Evolutionary conservation across 352 stramenopile species (phyloP).

Genomic region (Pythium brachiatum): DNA sequence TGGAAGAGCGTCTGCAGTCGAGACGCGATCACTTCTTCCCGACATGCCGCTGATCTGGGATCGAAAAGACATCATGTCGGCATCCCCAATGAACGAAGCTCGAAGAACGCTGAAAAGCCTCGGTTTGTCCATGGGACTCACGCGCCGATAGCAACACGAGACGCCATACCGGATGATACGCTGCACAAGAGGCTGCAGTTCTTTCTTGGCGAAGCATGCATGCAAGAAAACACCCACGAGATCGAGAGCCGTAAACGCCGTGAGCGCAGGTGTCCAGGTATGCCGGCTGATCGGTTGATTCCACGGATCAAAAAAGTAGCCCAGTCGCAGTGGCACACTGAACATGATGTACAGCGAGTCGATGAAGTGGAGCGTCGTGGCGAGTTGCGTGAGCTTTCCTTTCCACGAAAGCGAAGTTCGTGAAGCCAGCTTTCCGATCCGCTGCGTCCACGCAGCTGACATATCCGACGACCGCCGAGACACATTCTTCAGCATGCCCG

Average conservation of each 20-base stretch:
- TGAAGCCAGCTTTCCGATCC: background rate
- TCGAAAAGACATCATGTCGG: constrained; percentile 9
- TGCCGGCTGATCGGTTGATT: constrained; percentile 8
- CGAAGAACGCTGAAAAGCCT: constrained; percentile 16
- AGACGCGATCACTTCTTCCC: constrained; percentile 9
- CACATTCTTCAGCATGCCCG: background rate
- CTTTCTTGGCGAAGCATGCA: background rate
- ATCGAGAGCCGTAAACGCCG: constrained; percentile 30
- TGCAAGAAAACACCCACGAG: constrained; percentile 4
- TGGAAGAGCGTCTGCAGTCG: constrained; percentile 14
- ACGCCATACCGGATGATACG: background rate
- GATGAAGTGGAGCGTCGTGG: constrained; percentile 17
- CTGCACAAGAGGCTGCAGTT: constrained; percentile 4
- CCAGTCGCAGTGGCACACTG: constrained; percentile 31
- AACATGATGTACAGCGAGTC: constrained; percentile 34
- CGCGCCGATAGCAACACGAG: constrained; percentile 10
- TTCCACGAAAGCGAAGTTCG: background rate
- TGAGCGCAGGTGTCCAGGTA: constrained; percentile 26
- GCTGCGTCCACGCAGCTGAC: constrained; percentile 1
- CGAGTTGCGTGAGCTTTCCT: background rate
- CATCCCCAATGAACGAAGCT: constrained; percentile 12
- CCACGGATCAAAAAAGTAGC: constrained; percentile 46
- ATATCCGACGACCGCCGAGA: constrained; percentile 1
- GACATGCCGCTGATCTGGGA: constrained; percentile 14
- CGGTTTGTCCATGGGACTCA: constrained; percentile 13